Percentiles rank a stretch among this genome's conserved stretches.
These are phyloP conservation scores for Solanum medicagineum DNA, from an alignment of 257 asterid genomes.

Conservation along the genomic window DNA sequence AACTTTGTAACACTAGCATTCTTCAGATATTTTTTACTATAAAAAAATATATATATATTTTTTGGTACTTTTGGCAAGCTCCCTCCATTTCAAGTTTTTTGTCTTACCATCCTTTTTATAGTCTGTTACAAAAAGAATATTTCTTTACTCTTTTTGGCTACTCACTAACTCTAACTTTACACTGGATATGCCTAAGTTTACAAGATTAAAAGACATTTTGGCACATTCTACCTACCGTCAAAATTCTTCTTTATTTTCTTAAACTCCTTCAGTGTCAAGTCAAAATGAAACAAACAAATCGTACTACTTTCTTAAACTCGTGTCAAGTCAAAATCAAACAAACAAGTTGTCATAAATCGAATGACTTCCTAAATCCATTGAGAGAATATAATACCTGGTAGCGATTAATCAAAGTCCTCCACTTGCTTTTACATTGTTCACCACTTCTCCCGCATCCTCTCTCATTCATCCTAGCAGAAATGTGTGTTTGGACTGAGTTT, in stretches of 20 bases:
- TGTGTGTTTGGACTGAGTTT: background rate
- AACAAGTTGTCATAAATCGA: background rate
- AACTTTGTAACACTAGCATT: background rate
- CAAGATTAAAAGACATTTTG: background rate
- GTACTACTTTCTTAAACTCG: background rate
- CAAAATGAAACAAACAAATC: background rate
- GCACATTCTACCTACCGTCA: background rate
- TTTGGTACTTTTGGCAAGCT: background rate
- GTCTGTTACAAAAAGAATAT: background rate
- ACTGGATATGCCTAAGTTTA: background rate
- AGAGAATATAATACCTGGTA: slow-evolving; percentile 27
- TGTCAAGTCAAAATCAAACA: background rate
- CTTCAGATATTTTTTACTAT: background rate
- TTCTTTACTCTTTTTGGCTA: background rate
- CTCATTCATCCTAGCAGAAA: slow-evolving; percentile 31
- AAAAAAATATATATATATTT: background rate
- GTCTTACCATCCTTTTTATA: no score
- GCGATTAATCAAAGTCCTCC: slow-evolving; percentile 47
- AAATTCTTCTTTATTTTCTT: background rate
- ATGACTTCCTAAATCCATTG: background rate
- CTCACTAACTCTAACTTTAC: background rate
- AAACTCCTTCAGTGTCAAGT: background rate
- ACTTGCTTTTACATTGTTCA: slow-evolving; percentile 70
- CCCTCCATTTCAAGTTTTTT: background rate
- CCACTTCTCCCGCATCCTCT: slow-evolving; percentile 30